A percentile compares a stretch with the other conserved stretches of the same genome.
phyloP scores from a whole-genome alignment of 441 rosid species.

The Syzygium syzygioides region DNA sequence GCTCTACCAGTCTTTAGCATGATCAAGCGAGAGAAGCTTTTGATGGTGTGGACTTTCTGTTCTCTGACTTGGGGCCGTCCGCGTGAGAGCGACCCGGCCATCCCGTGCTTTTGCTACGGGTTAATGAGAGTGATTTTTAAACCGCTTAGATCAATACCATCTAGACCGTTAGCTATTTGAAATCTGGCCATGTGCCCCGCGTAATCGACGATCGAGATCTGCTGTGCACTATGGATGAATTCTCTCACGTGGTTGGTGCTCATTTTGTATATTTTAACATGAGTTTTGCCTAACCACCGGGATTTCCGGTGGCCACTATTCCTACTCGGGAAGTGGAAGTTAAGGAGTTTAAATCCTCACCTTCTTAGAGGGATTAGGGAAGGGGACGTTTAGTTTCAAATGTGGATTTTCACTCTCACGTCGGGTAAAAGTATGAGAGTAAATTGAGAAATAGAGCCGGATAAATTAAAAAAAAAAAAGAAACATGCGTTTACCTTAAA shows the following conservation, averaged over 20 bases:
- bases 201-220: not conserved
- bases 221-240: not conserved
- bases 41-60: not conserved
- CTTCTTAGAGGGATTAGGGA: too few species aligned
- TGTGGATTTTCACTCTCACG: too few species aligned
- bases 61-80: not conserved
- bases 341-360: too few species aligned
- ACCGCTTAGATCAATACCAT: not conserved
- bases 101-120: not conserved
- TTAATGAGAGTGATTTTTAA: not conserved
- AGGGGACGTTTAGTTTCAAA: too few species aligned
- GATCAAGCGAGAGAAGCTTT: not conserved
- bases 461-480: too few species aligned
- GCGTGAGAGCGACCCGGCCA: not conserved
- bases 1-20: not conserved
- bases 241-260: not conserved
- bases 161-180: not conserved
- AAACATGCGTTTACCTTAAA: not conserved
- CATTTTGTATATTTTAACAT: too few species aligned
- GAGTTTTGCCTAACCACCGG: too few species aligned
- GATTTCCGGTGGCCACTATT: too few species aligned
- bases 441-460: too few species aligned
- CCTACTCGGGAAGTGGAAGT: too few species aligned
- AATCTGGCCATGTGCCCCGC: not conserved
- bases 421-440: rapidly evolving